Base-by-base conservation (phyloP, 1,284 basidiomycete species). In the Heterobasidion irregulare region DNA sequence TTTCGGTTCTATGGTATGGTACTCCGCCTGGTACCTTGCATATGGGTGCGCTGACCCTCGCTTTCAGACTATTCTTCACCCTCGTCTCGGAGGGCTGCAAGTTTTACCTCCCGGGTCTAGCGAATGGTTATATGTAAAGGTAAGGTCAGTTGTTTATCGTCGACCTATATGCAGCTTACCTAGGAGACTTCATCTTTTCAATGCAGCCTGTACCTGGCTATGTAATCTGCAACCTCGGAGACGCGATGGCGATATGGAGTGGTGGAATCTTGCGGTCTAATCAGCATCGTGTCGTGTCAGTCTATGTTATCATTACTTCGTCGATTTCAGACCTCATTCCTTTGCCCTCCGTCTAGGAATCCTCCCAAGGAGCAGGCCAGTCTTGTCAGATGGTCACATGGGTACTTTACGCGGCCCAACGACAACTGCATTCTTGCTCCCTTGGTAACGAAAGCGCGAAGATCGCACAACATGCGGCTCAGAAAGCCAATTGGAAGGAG, bases 111-210 rank as follows among this genome's bases (percentile, higher is more conserved):
- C 84, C 0, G 81, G 80, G 2, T 70, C 76, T 9, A 74, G 79
- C n/a, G 67, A 75, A 18, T 89, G 86, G 86, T 79, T 81, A 61
- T 89, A 86, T 59, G 74, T 88, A 56, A 77, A 78, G 72, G 83
- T 83, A 44, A 34, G 63, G 55, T 36, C 50, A 26, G 19, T 26
- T 26, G 19, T 26, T 2, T 26, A 3, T 26, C 3, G 19, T 26
- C 19, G 19, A 26, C 19, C 19, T 26, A 26, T 26, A 26, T 26
- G 2, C 26, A 2, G 26, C 26, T 26, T 26, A 26, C 26, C 5
- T 3, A 26, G 26, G 26, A 26, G 26, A 26, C 26, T 5, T 3
- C 2, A 26, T 26, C 26, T 2, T 26, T 26, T 26, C 26, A 26
- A 26, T 26, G 26, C 52, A 72, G 70, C 70, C 70, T 46, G 58